Percentiles rank a stretch among this genome's conserved stretches.
Conservation (phyloP, 2,329 filamentous ascomycete species). For the Drechslera avenae region DNA sequence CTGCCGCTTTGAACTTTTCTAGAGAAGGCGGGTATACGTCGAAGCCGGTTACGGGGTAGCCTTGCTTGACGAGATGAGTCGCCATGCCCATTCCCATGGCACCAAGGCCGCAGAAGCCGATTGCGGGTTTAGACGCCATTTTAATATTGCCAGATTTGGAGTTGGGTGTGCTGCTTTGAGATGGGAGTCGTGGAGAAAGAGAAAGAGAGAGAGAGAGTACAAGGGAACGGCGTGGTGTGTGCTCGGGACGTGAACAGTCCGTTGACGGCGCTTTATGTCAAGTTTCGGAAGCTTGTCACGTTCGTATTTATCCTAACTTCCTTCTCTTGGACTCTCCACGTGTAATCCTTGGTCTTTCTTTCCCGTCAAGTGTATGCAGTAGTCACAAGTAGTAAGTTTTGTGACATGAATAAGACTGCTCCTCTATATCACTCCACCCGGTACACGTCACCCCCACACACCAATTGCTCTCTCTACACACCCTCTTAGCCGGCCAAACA, state of each 20-base stretch:
- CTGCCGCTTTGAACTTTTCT: slow-evolving; percentile 66
- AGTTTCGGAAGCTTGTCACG: background rate
- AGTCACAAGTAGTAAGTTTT: no score
- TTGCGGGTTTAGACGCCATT: slow-evolving; percentile 51
- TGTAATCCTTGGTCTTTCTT: no score
- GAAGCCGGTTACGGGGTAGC: slow-evolving; percentile 71
- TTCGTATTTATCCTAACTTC: no score
- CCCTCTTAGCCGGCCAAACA: slow-evolving; percentile 24
- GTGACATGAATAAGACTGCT: no score
- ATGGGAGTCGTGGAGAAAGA: background rate
- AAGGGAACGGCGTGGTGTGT: background rate
- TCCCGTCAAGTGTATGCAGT: no score
- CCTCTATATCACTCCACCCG: slow-evolving; percentile 2
- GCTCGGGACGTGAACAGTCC: background rate
- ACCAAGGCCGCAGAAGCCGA: slow-evolving; percentile 76
- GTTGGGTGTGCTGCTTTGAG: background rate
- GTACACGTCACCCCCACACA: slow-evolving; percentile 10
- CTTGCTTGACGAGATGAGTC: slow-evolving; percentile 70
- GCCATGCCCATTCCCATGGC: slow-evolving; percentile 87
- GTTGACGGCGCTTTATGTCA: background rate
- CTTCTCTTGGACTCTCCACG: no score
- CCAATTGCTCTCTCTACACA: background rate
- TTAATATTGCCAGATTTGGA: no score
- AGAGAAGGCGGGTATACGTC: slow-evolving; percentile 72
- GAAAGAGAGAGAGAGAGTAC: background rate